Conservation (phyloP, 805 yeast genomes). For the Candida tibetensis region DNA sequence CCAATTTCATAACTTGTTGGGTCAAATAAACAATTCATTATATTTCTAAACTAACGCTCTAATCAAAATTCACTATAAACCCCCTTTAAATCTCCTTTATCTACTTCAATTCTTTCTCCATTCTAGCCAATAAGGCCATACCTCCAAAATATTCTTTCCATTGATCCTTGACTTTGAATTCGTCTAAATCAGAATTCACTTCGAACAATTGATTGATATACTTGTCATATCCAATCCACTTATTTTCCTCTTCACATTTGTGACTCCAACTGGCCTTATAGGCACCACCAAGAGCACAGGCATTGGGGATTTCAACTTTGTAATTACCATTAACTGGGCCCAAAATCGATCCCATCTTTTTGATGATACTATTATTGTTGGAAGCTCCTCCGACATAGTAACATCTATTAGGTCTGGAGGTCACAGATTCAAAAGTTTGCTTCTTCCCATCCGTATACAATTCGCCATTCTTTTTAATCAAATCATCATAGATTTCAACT, state of each 20-base stretch:
- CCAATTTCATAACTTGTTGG: no score
- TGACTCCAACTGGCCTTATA: conserved; percentile 78
- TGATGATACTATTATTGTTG: conserved; percentile 63
- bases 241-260: conserved; percentile 26
- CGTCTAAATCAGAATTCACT: conserved; percentile 48
- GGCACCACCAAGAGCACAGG: conserved; percentile 92
- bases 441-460: conserved; percentile 48
- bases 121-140: conserved; percentile 48
- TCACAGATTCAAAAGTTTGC: conserved; percentile 43
- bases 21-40: no score
- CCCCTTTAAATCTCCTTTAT: no score
- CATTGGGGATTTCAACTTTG: conserved; percentile 75
- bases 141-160: conserved; percentile 54
- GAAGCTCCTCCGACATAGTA: conserved; percentile 90
- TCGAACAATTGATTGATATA: conserved; percentile 39
- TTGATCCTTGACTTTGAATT: conserved; percentile 34
- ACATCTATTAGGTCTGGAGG: conserved; percentile 61
- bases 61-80: no score
- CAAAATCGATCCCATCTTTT: conserved; percentile 65
- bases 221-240: conserved; percentile 45
- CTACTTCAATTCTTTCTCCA: conserved; percentile 31
- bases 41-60: no score
- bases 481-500: conserved; percentile 21
- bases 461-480: conserved; percentile 36
- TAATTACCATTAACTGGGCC: conserved; percentile 66